Conservation (phyloP, 441 rosid species). For the Biscutella laevigata region DNA sequence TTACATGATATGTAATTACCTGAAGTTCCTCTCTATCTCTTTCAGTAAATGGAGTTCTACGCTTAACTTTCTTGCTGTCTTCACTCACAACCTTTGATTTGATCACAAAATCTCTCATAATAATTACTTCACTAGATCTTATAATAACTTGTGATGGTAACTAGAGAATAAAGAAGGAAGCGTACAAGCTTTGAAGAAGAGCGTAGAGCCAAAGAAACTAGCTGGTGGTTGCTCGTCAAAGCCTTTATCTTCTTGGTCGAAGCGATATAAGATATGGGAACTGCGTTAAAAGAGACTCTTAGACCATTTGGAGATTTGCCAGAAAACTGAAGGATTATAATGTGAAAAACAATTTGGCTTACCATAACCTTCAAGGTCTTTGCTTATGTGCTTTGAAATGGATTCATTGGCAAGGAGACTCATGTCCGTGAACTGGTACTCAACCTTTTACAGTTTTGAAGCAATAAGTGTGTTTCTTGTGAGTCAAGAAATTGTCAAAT, state of each 20-base stretch:
- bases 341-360: conserved; percentile 18
- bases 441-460: conserved; percentile 53
- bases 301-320: too few species aligned
- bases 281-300: too few species aligned
- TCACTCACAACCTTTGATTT: conserved; percentile 53
- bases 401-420: conserved; percentile 87
- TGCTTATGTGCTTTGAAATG: conserved; percentile 59
- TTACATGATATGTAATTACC: conserved; percentile 31
- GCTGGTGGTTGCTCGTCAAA: conserved; percentile 46
- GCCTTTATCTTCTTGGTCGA: conserved; percentile 83
- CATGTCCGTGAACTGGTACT: conserved; percentile 82
- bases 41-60: conserved; percentile 65
- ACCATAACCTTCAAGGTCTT: conserved; percentile 92
- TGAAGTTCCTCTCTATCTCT: conserved; percentile 79
- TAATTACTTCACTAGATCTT: neutral
- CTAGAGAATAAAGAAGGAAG: conserved; percentile 6
- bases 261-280: conserved; percentile 61
- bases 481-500: neutral
- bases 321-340: neutral
- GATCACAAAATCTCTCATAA: conserved; percentile 1
- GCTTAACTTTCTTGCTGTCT: conserved; percentile 71
- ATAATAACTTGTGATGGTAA: neutral
- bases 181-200: conserved; percentile 80
- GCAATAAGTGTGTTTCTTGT: neutral
- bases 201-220: conserved; percentile 63